phyloP scores from a whole-genome alignment of 1,284 basidiomycete species.

The Amylostereum chailletii region DNA sequence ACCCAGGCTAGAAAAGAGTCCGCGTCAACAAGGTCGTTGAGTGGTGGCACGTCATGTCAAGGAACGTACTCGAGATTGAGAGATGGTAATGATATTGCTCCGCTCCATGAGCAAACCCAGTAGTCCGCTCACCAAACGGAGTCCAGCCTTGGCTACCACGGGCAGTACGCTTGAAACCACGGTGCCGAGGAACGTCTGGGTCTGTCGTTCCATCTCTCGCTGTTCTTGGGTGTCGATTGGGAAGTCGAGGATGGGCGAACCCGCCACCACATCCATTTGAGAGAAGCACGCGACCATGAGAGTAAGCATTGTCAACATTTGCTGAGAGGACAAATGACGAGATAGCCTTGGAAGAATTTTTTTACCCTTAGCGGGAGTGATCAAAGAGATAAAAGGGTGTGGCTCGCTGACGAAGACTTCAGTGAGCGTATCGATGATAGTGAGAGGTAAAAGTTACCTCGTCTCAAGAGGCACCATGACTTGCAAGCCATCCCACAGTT shows the following conservation, averaged over 20 bases:
- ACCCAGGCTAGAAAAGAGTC: slow-evolving; percentile 59
- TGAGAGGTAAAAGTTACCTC: slow-evolving; percentile 40
- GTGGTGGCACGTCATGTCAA: not conserved
- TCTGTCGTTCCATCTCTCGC: slow-evolving; percentile 78
- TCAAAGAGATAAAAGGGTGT: slow-evolving; percentile 93
- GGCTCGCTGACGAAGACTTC: slow-evolving; percentile 54
- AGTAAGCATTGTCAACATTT: slow-evolving; percentile 83
- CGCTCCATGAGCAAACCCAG: slow-evolving; percentile 80
- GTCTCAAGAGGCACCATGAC: slow-evolving; percentile 90
- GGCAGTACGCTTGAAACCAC: slow-evolving; percentile 84
- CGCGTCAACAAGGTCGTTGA: slow-evolving; percentile 4
- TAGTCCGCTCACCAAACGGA: slow-evolving; percentile 83
- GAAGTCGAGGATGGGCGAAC: slow-evolving; percentile 66
- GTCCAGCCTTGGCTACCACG: slow-evolving; percentile 68
- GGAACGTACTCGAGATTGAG: slow-evolving; percentile 65
- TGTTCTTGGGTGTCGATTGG: slow-evolving; percentile 55
- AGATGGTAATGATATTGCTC: slow-evolving; percentile 67
- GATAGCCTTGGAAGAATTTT: slow-evolving; percentile 84
- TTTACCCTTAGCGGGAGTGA: slow-evolving; percentile 90
- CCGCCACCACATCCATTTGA: slow-evolving; percentile 83
- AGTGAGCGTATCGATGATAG: slow-evolving; percentile 2
- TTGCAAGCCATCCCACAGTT: slow-evolving; percentile 76
- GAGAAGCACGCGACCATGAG: slow-evolving; percentile 91
- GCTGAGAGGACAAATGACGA: slow-evolving; percentile 75
- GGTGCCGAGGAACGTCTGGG: slow-evolving; percentile 81